Percentiles rank a stretch among this genome's conserved stretches.
phyloP scores from a whole-genome alignment of 2,329 filamentous ascomycete genomes.

The Thielaviopsis euricoi region DNA sequence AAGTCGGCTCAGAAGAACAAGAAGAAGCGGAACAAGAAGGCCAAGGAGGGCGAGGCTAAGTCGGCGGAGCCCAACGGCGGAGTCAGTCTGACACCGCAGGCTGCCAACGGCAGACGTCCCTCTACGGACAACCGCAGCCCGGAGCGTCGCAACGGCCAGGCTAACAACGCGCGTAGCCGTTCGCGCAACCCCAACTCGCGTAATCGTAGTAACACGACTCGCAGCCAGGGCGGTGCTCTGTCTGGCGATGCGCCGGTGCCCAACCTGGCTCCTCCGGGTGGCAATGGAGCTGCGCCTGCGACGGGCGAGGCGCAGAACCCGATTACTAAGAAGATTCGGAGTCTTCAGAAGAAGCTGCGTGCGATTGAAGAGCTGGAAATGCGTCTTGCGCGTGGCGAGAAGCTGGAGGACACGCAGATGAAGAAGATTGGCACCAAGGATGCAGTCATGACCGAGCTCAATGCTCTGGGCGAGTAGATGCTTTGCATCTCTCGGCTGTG shows the following conservation, averaged over 20 bases:
- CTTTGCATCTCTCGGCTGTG: background rate
- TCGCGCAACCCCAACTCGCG: conserved; percentile 34
- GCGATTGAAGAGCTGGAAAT: conserved; percentile 98
- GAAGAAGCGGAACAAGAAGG: conserved; percentile 92
- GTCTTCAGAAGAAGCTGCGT: conserved; percentile 89
- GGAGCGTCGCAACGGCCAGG: conserved; percentile 39
- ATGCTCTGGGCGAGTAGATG: conserved; percentile 30
- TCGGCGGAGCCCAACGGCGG: conserved; percentile 27
- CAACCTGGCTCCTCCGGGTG: conserved; percentile 14
- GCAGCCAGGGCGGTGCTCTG: conserved; percentile 15
- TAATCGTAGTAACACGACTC: conserved; percentile 35
- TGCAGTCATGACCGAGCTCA: conserved; percentile 68
- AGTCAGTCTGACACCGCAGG: conserved; percentile 30
- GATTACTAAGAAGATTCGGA: conserved; percentile 88
- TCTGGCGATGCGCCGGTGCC: background rate
- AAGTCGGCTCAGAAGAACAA: conserved; percentile 90
- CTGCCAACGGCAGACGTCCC: conserved; percentile 20
- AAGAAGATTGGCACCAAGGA: conserved; percentile 93
- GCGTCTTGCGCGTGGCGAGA: conserved; percentile 84
- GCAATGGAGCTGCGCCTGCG: conserved; percentile 25
- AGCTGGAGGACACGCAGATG: conserved; percentile 93
- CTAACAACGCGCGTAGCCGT: conserved; percentile 29
- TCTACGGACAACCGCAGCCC: conserved; percentile 42
- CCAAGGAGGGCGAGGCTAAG: conserved; percentile 59
- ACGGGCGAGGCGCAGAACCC: conserved; percentile 39